Percentiles rank a stretch among this genome's conserved stretches.
These are phyloP conservation scores for Ophiostoma novo-ulmi DNA, from an alignment of 2,329 filamentous ascomycete genomes.

Conservation along the genomic window DNA sequence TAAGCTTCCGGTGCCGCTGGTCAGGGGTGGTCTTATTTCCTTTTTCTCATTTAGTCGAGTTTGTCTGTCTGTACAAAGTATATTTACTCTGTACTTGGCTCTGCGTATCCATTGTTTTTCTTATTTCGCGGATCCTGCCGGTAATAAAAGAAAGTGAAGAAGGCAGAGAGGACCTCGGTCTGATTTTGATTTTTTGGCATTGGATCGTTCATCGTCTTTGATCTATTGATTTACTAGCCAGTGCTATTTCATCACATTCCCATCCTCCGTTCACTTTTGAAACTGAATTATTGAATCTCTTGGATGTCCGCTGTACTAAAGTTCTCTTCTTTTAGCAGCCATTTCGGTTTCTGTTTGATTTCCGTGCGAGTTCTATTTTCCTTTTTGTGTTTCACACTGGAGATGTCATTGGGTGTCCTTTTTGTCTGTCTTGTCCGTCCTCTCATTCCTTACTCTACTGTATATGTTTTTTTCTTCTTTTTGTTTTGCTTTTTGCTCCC, in stretches of 20 bases:
- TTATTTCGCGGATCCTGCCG: slow-evolving; percentile 3
- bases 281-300: background rate
- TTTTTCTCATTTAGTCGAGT: background rate
- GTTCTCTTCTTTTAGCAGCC: background rate
- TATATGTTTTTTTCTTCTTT: background rate
- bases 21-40: background rate
- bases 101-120: background rate
- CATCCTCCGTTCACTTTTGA: background rate
- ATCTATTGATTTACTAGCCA: background rate
- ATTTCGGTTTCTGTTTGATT: background rate
- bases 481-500: background rate
- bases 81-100: background rate
- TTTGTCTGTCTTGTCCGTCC: background rate
- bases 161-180: background rate
- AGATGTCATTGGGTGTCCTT: background rate
- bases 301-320: background rate
- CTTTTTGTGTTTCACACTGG: background rate
- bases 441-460: background rate
- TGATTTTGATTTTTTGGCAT: background rate
- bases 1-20: slow-evolving; percentile 9
- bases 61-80: too few species aligned
- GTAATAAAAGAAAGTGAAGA: background rate
- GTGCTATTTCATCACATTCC: slow-evolving; percentile 4
- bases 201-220: background rate
- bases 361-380: background rate